phyloP scores from a whole-genome alignment of 2,329 filamentous ascomycete species.

The Bertia moriformis region DNA sequence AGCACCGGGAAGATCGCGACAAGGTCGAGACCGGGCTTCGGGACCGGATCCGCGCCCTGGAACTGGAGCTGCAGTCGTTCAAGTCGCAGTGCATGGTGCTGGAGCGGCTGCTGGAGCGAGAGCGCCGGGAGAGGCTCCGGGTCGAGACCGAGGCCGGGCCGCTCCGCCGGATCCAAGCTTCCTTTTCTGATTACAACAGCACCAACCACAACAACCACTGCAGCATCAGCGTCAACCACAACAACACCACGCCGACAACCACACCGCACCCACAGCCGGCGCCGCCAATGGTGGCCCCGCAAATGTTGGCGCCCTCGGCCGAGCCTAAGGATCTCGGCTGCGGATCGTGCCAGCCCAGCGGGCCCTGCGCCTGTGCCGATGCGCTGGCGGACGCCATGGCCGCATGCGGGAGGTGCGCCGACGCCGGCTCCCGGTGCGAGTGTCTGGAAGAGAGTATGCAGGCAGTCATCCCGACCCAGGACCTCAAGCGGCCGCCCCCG shows the following conservation, averaged over 20 bases:
- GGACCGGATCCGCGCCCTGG: conserved; percentile 40
- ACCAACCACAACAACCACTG: conserved; percentile 4
- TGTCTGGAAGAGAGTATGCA: conserved; percentile 30
- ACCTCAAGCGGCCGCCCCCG: conserved; percentile 33
- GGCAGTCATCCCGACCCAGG: conserved; percentile 13
- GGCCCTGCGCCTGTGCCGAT: conserved; percentile 43
- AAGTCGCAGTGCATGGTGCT: conserved; percentile 44
- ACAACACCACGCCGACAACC: conserved; percentile 7
- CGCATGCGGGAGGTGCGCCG: conserved; percentile 53
- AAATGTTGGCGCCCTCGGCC: conserved; percentile 34
- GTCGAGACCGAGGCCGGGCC: conserved; percentile 24
- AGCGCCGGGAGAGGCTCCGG: conserved; percentile 31
- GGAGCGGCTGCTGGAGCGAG: conserved; percentile 47
- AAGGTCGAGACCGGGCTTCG: conserved; percentile 40
- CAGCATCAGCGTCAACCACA: conserved; percentile 3
- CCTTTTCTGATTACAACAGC: conserved; percentile 3
- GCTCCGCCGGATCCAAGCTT: conserved; percentile 5
- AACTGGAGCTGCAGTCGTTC: conserved; percentile 55
- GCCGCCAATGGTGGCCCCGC: conserved; percentile 36
- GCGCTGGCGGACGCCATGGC: conserved; percentile 37
- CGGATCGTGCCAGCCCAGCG: conserved; percentile 36
- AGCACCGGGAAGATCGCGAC: conserved; percentile 40
- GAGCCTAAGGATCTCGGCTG: conserved; percentile 26
- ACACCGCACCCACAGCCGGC: conserved; percentile 9
- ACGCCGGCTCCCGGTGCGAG: conserved; percentile 40